Conservation (phyloP, 257 asterid genomes). For the Salvia rosmarinus region DNA sequence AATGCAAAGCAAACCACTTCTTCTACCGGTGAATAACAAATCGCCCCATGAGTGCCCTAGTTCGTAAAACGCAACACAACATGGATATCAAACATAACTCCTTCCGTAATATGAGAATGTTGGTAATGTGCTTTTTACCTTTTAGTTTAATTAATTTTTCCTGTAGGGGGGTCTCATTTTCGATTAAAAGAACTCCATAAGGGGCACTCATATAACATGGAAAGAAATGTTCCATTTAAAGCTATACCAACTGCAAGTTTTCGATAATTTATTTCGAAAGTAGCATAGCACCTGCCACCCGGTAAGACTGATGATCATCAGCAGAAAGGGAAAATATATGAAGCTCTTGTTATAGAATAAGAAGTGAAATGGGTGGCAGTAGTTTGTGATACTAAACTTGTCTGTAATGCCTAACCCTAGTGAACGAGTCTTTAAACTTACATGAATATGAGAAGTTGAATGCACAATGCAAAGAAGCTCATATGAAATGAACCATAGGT, state of each 20-base stretch:
- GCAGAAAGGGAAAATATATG: background rate
- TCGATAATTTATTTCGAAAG: background rate
- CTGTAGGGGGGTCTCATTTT: background rate
- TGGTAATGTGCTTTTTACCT: background rate
- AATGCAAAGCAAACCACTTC: slow-evolving; percentile 16
- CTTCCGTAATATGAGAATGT: background rate
- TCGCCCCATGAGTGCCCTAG: background rate
- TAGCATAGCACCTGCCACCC: background rate
- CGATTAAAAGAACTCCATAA: background rate
- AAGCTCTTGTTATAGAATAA: background rate
- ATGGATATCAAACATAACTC: background rate
- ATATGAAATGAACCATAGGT: slow-evolving; percentile 27
- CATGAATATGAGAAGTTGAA: background rate
- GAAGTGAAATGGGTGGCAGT: background rate
- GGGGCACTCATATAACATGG: background rate
- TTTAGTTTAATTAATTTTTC: background rate
- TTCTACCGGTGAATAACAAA: background rate
- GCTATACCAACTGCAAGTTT: background rate
- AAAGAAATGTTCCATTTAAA: slow-evolving; percentile 14
- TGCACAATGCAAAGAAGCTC: slow-evolving; percentile 10
- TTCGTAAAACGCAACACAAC: background rate
- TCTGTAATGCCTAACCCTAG: background rate
- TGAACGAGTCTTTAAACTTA: background rate
- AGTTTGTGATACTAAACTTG: slow-evolving; percentile 1
- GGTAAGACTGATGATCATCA: background rate